A percentile compares a stretch with the other conserved stretches of the same genome.
phyloP scores from a whole-genome alignment of 331 rosid genomes.

The Cydonia oblonga region DNA sequence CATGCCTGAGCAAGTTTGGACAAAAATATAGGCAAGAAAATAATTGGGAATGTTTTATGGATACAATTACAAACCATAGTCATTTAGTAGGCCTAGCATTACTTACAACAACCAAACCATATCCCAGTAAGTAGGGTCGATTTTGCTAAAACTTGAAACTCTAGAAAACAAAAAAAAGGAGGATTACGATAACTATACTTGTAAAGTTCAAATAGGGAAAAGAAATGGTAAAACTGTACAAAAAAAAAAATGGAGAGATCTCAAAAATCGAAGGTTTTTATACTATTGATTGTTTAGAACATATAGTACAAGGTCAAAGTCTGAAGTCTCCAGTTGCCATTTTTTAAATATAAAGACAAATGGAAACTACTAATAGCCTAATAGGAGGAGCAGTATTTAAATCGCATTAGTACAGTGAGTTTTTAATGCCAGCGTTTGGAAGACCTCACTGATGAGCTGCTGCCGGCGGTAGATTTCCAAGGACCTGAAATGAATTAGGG shows the following conservation, averaged over 20 bases:
- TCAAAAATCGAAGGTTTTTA: background rate
- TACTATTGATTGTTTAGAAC: constrained; percentile 19
- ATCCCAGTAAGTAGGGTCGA: too few relatives aligned
- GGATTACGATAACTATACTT: background rate
- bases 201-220: background rate
- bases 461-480: constrained; percentile 33
- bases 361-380: constrained; percentile 30
- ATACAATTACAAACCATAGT: too few relatives aligned
- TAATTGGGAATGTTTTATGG: too few relatives aligned
- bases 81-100: too few relatives aligned
- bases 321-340: constrained; percentile 30
- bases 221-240: background rate
- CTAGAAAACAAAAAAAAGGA: too few relatives aligned
- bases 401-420: constrained; percentile 13
- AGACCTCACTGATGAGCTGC: constrained; percentile 50
- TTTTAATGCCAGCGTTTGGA: constrained; percentile 58
- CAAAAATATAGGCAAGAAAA: too few relatives aligned
- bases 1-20: too few relatives aligned
- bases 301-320: constrained; percentile 24
- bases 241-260: background rate
- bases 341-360: constrained; percentile 26
- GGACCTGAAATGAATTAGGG: constrained; percentile 36
- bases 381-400: constrained; percentile 3
- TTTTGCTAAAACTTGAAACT: too few relatives aligned
- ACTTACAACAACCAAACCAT: background rate